Percentiles rank a stretch among this genome's conserved stretches.
Evolutionary conservation across 441 rosid species (phyloP).

Genomic region (Gossypium trilobum): DNA sequence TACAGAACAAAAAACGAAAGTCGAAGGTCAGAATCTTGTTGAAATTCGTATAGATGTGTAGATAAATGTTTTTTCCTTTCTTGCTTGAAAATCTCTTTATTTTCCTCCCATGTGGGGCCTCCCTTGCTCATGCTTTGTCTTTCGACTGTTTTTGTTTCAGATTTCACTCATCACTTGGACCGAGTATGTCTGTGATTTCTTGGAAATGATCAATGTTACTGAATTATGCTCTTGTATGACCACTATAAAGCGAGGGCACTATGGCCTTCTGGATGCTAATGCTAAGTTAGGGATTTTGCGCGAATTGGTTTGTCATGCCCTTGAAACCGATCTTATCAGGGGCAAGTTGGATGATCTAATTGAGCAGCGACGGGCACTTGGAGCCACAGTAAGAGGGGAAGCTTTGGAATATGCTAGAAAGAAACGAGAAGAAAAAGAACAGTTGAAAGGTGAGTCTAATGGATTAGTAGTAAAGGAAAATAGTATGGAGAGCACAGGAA

Average conservation of each 20-base stretch:
- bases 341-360: conserved; percentile 63
- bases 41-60: not conserved
- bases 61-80: not conserved
- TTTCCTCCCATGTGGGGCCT: not conserved
- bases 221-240: conserved; percentile 38
- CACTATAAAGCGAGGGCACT: conserved; percentile 80
- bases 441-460: conserved; percentile 37
- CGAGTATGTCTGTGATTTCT: conserved; percentile 77
- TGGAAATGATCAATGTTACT: conserved; percentile 50
- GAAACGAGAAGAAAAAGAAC: conserved; percentile 67
- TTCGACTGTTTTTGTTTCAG: conserved; percentile 37
- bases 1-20: conserved; percentile 51
- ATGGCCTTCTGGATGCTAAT: conserved; percentile 61
- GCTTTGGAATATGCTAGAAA: conserved; percentile 66
- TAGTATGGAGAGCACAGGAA: conserved; percentile 24
- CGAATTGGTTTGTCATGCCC: conserved; percentile 55
- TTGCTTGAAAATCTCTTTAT: not conserved
- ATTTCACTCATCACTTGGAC: conserved; percentile 76
- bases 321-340: conserved; percentile 52
- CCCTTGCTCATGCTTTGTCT: conserved; percentile 10
- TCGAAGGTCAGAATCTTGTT: conserved; percentile 40
- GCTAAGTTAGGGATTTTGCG: conserved; percentile 52
- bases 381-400: conserved; percentile 75
- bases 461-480: conserved; percentile 33
- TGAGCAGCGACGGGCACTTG: conserved; percentile 65